Evolutionary conservation across 2,329 filamentous ascomycete genomes (phyloP), one percentile per base, ranked within the genome.

Genomic region (Aschersonia sp.): DNA sequence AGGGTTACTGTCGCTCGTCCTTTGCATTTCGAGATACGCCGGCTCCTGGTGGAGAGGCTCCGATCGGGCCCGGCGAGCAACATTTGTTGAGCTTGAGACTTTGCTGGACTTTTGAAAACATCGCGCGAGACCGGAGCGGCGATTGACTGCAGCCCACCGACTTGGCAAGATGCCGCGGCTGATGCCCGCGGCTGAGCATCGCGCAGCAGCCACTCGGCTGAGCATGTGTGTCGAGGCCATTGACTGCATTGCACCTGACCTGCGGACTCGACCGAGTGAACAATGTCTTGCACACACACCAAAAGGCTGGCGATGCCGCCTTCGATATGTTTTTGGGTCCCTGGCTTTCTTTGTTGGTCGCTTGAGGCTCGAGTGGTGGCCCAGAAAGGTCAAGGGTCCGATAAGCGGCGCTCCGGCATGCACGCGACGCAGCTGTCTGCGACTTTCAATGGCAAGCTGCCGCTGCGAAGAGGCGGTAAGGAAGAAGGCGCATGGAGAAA

Each of bases 211-310:
- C 43, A 52, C 54, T 45, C 57, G 56, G 30, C 52, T 41, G 41
- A 60, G 47, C 48, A 53, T 51, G 50, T 59, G 51, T 52, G 57
- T 52, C 43, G 56, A 59, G 44, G 58, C 57, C 58, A 61, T 61
- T 49, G 51, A 43, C 5, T 4, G 43, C 43, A n/a, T 45, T 5
- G 7, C 10, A 6, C 10, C 40, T 42, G 40, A 20, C 40, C 35
- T 38, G 35, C 35, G 7, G 35, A 3, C 35, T 12, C 7, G 35
- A 38, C 35, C 35, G 12, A 38, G 20, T 20, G 20, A 20, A 20
- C 20, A 20, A 20, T 20, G 20, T 20, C 20, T 20, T 20, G 20
- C 20, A 20, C 20, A 20, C 20, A 20, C 20, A 20, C 20, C 20
- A 20, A 2, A 20, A 2, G 20, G 20, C 20, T 20, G 20, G 20